A percentile compares a stretch with the other conserved stretches of the same genome.
Evolutionary conservation across 2,329 filamentous ascomycete genomes (phyloP).

Genomic region (Orbilia oligospora): DNA sequence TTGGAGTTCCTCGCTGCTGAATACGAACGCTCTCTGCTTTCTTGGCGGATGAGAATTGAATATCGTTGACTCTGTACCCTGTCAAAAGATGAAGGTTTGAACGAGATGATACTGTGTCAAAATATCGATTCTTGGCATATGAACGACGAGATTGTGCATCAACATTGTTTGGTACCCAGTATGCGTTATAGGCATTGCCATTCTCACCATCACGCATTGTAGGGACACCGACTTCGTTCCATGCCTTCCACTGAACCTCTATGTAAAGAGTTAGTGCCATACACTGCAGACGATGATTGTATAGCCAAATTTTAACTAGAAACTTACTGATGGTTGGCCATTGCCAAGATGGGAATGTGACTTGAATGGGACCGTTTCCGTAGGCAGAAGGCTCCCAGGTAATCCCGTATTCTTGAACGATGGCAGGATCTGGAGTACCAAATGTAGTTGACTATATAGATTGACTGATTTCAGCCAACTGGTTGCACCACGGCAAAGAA

Average conservation of each 20-base stretch:
- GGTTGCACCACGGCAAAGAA: too few species aligned
- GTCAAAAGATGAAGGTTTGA: slow-evolving; percentile 65
- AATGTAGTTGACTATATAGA: slow-evolving; percentile 65
- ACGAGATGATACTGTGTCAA: slow-evolving; percentile 63
- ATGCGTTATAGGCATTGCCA: slow-evolving; percentile 63
- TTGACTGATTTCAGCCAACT: neutral
- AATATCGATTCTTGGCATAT: slow-evolving; percentile 65
- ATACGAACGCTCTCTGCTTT: slow-evolving; percentile 51
- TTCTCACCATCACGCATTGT: slow-evolving; percentile 56
- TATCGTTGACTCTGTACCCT: slow-evolving; percentile 64
- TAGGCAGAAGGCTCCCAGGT: slow-evolving; percentile 66
- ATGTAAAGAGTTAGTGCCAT: neutral
- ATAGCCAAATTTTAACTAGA: neutral
- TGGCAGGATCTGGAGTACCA: slow-evolving; percentile 64
- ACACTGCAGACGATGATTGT: neutral
- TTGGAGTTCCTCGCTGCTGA: slow-evolving; percentile 50
- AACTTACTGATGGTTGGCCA: slow-evolving; percentile 62
- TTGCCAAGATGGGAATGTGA: slow-evolving; percentile 65
- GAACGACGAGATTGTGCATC: slow-evolving; percentile 64
- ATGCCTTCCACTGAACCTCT: slow-evolving; percentile 56
- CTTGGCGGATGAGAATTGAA: slow-evolving; percentile 55
- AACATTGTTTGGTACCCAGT: slow-evolving; percentile 66
- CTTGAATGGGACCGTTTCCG: slow-evolving; percentile 65
- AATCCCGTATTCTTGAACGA: slow-evolving; percentile 65
- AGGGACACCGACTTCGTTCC: slow-evolving; percentile 52